A percentile compares a stretch with the other conserved stretches of the same genome.
Conservation (phyloP, 257 asterid species). For the Capsicum baccatum region DNA sequence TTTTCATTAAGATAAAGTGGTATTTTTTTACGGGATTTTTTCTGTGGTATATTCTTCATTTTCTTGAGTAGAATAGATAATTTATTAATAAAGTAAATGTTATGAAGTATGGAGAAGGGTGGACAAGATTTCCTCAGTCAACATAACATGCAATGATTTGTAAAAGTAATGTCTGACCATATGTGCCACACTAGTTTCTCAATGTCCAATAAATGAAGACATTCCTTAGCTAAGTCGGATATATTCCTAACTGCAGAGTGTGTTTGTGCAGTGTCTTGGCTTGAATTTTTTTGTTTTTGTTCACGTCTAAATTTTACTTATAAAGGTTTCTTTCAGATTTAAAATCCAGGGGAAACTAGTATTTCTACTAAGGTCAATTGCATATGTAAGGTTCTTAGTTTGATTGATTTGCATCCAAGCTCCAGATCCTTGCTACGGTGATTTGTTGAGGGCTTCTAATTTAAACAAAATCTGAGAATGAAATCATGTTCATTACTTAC, state of each 20-base stretch:
- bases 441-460: constrained; percentile 18
- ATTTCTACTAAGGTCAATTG: constrained; percentile 5
- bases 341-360: background rate
- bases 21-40: background rate
- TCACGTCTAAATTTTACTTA: background rate
- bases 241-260: background rate
- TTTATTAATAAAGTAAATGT: background rate
- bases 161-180: background rate
- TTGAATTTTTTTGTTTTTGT: background rate
- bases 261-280: background rate
- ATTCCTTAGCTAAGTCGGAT: background rate
- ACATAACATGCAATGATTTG: background rate
- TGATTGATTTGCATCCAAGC: constrained; percentile 22
- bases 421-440: background rate
- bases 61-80: constrained; percentile 14
- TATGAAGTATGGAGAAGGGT: background rate
- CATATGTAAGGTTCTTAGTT: constrained; percentile 4
- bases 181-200: background rate
- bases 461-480: constrained; percentile 15
- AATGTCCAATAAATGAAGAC: background rate
- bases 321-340: background rate
- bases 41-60: background rate
- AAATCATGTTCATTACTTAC: background rate
- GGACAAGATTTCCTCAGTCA: constrained; percentile 13
- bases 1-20: constrained; percentile 13